Percentiles rank a stretch among this genome's conserved stretches.
Conservation (phyloP, 495 filamentous ascomycete species). For the Penicillium simplicissimum region DNA sequence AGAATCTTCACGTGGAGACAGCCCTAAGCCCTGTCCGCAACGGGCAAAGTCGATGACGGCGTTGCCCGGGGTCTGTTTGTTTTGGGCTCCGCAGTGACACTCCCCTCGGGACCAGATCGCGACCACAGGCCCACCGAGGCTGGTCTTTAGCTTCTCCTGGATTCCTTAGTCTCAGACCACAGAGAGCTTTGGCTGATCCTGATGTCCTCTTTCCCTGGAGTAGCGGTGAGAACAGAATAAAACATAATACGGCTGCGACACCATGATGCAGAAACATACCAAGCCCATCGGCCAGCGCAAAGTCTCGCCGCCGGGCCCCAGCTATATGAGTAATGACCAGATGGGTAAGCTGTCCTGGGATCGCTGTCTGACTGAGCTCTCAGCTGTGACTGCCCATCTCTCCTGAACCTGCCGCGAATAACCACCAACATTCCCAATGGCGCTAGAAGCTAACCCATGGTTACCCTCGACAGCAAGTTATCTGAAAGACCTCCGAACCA, state of each 20-base stretch:
- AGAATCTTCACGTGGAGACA: neutral
- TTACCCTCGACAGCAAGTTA: conserved; percentile 58
- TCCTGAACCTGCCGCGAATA: neutral
- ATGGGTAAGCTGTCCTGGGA: conserved; percentile 61
- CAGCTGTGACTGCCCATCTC: neutral
- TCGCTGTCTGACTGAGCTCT: conserved; percentile 21
- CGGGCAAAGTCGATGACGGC: conserved; percentile 14
- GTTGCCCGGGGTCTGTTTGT: conserved; percentile 33
- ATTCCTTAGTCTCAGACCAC: conserved; percentile 6
- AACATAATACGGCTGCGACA: neutral
- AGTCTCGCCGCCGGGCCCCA: conserved; percentile 69
- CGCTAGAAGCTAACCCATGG: conserved; percentile 13
- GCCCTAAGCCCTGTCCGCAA: conserved; percentile 26
- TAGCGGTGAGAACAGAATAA: neutral
- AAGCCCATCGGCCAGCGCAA: conserved; percentile 50
- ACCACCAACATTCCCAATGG: neutral
- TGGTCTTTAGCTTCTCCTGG: conserved; percentile 7
- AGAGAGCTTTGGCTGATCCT: conserved; percentile 14
- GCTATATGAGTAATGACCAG: conserved; percentile 85
- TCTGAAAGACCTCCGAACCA: conserved; percentile 76
- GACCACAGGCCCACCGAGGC: conserved; percentile 8
- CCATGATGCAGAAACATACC: conserved; percentile 45
- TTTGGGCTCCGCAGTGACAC: conserved; percentile 18
- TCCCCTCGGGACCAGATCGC: conserved; percentile 8
- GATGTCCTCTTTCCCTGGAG: conserved; percentile 10